A percentile compares a stretch with the other conserved stretches of the same genome.
phyloP scores from a whole-genome alignment of 441 rosid species.

The Populus hybrid region DNA sequence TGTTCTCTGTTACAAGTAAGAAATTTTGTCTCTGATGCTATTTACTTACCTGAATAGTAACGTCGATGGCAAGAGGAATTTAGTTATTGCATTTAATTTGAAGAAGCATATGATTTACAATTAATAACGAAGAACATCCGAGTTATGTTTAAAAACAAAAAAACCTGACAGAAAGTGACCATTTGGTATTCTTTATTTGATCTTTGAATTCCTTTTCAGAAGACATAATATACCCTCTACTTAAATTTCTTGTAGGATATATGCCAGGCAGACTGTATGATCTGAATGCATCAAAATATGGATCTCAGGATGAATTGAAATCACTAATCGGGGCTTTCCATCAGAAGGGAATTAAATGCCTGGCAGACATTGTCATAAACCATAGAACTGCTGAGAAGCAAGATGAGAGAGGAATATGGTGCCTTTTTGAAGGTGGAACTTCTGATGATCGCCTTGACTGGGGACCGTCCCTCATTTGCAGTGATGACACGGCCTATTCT shows the following conservation, averaged over 20 bases:
- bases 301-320: conserved; percentile 50
- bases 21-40: background rate
- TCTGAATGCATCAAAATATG: conserved; percentile 64
- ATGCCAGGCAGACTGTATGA: conserved; percentile 85
- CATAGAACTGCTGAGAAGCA: conserved; percentile 75
- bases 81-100: too few relatives aligned
- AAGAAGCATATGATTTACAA: too few relatives aligned
- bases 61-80: too few relatives aligned
- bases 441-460: conserved; percentile 70
- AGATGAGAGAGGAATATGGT: conserved; percentile 66
- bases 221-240: background rate
- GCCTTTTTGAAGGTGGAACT: conserved; percentile 84
- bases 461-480: conserved; percentile 73
- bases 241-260: conserved; percentile 45
- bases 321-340: conserved; percentile 51
- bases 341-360: conserved; percentile 54
- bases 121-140: too few relatives aligned
- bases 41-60: background rate
- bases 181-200: background rate
- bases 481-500: conserved; percentile 40
- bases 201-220: background rate
- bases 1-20: background rate
- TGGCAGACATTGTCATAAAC: conserved; percentile 84
- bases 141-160: background rate
- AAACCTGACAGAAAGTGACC: background rate